Base-by-base conservation (phyloP, 805 yeast species). In the Brettanomyces naardenensis region DNA sequence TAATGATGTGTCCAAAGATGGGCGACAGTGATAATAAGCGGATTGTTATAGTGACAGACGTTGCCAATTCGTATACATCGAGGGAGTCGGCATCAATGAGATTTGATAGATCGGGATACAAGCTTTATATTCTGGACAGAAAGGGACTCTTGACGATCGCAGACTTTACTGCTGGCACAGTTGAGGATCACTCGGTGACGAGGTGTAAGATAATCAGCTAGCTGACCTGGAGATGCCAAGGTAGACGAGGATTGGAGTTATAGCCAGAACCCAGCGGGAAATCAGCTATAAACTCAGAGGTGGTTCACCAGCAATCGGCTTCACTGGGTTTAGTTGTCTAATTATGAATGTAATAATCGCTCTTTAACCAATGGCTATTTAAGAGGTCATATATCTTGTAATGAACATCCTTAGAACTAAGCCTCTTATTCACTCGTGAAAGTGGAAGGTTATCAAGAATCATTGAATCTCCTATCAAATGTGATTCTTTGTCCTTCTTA, bases 131-230 rank as follows among this genome's bases (percentile, higher is more conserved):
- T 4, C 69, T 87, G 13, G 97, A 89, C 57, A 65, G 96, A 29
- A 85, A 83, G 50, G 97, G 97, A 0, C 58, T 75, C 1, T 61
- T 88, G 33, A 78, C 79, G 44, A 73, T 88, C 23, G 85, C 83
- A 47, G 97, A 89, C 59, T 89, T 88, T 61, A 83, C 92, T 11
- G 89, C 87, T 37, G 95, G 94, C 2, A 59, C 79, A 18, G 92
- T 92, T 10, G 79, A 77, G 44, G 78, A 75, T 47, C 70, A 69
- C 19, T 80, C 77, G 14, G 79, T 81, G 6, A 71, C 82, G 3
- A 73, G 80, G 53, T 77, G 84, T 59, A 80, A 79, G 53, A 71
- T 77, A 29, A 61, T 77, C 13, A 66, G 62, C 42, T 61, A 46
- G n/a, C n/a, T n/a, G n/a, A n/a, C n/a, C n/a, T n/a, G n/a, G n/a